Base-by-base conservation (phyloP, 805 yeast species). In the Starmerella davenportii region DNA sequence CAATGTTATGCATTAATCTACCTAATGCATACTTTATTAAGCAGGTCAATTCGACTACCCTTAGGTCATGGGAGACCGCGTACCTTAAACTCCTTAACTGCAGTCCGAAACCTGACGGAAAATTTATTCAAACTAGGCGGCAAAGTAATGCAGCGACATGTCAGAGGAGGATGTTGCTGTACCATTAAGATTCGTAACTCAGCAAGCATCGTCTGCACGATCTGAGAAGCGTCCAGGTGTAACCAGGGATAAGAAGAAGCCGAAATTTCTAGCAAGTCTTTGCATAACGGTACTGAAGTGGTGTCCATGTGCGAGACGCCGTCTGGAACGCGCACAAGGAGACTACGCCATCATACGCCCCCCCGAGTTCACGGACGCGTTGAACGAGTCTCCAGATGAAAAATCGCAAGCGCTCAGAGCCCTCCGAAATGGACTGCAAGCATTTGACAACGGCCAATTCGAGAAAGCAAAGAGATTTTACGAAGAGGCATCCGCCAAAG, bases 401-500 rank as follows among this genome's bases (percentile, higher is more conserved):
- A 17, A 29, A 14, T 7, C 8, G 19, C 32, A 29, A 17, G 32
- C 32, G 17, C 20, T 24, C 7, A 15, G 5, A 7, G 16, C 19
- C 15, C 32, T 29, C 19, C 8, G 16, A 21, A 4, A 21, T 5
- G 37, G 43, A n/a, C 4, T 38, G 3, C 9, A 20, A 19, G 36
- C 30, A 2, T 39, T 38, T 32, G 23, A 39, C 1, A 4, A 11
- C 4, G 39, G 42, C 9, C 29, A 42, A 18, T 34, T 18, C 15
- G 19, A 4, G 9, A 9, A 14, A 13, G 49, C 49, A 1, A 15
- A 17, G 14, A 16, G 4, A n/a, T 15, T 30, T n/a, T 46, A 46
- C 25, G 39, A 36, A 13, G 23, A 15, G 1, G 43, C 46, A 3
- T 42, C 40, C 2, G 29, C 37, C 3, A 29, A 36, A 9, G 47